These are phyloP conservation scores for Geotrichum klebahnii DNA, from an alignment of 1,139 yeast genomes.

Conservation along the genomic window DNA sequence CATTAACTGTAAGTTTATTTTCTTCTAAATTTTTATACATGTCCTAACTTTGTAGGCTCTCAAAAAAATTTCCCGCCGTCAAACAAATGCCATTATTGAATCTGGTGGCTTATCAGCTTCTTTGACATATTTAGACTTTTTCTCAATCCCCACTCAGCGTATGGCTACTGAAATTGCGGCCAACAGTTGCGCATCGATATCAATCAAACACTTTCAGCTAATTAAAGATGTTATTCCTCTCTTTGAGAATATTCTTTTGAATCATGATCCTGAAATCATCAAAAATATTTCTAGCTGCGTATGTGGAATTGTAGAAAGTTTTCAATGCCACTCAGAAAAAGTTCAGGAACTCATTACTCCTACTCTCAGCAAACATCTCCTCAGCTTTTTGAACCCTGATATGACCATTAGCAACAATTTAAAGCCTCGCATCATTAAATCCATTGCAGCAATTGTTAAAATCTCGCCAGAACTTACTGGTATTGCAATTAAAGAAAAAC, in stretches of 20 bases:
- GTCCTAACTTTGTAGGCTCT: constrained; percentile 31
- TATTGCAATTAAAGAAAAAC: constrained; percentile 30
- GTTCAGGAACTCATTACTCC: constrained; percentile 47
- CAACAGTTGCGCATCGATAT: constrained; percentile 59
- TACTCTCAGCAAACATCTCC: constrained; percentile 27
- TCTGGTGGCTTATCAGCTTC: constrained; percentile 66
- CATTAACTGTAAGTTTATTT: constrained; percentile 55
- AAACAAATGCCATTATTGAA: constrained; percentile 37
- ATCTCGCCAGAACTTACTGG: constrained; percentile 36
- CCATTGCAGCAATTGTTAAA: constrained; percentile 45
- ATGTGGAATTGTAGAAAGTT: constrained; percentile 57
- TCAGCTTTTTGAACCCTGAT: constrained; percentile 29
- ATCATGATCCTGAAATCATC: constrained; percentile 60
- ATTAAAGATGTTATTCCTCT: constrained; percentile 58
- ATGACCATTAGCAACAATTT: constrained; percentile 25
- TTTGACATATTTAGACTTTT: constrained; percentile 75
- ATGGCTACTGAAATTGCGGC: constrained; percentile 76
- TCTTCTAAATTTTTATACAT: background rate
- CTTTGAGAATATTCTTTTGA: constrained; percentile 58
- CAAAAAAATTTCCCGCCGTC: constrained; percentile 39
- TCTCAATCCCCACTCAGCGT: constrained; percentile 84
- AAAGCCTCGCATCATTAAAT: constrained; percentile 33
- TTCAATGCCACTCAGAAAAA: constrained; percentile 45
- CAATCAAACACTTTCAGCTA: constrained; percentile 45
- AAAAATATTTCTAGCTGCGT: constrained; percentile 69